Percentiles rank a stretch among this genome's conserved stretches.
phyloP scores from a whole-genome alignment of 1,139 yeast genomes.

The Yamadazyma blattariae region DNA sequence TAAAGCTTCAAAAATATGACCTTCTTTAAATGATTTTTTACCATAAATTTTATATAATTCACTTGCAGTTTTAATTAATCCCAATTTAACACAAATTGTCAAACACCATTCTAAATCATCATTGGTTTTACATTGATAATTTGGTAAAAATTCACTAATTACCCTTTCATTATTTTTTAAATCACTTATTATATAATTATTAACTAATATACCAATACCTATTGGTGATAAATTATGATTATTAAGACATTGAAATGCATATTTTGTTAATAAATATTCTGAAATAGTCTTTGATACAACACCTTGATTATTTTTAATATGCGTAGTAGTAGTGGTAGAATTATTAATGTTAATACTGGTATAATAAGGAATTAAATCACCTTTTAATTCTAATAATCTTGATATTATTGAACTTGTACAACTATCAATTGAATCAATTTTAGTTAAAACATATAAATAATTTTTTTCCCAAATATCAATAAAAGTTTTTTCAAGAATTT shows the following conservation, averaged over 20 bases:
- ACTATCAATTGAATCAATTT: conserved; percentile 60
- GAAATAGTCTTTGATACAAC: conserved; percentile 37
- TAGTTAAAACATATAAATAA: conserved; percentile 56
- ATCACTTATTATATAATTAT: conserved; percentile 26
- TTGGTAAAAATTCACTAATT: conserved; percentile 60
- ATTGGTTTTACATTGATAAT: conserved; percentile 55
- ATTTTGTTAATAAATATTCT: conserved; percentile 57
- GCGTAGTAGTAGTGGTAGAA: conserved; percentile 13
- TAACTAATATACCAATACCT: conserved; percentile 55
- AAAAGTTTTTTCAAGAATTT: conserved; percentile 57
- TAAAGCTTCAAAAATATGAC: conserved; percentile 59
- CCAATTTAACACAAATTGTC: conserved; percentile 47
- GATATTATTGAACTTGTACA: conserved; percentile 69
- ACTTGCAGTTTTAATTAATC: conserved; percentile 52
- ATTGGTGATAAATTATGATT: conserved; percentile 57
- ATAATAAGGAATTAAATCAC: conserved; percentile 53
- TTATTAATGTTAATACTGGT: conserved; percentile 14
- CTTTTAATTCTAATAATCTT: conserved; percentile 62
- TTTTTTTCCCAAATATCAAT: conserved; percentile 57
- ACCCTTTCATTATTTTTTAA: conserved; percentile 35
- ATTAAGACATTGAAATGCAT: conserved; percentile 56
- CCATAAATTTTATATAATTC: conserved; percentile 45
- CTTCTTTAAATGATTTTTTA: conserved; percentile 36
- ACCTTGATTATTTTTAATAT: conserved; percentile 14
- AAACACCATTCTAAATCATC: conserved; percentile 83